phyloP scores from a whole-genome alignment of 139 green algal species.

The Picochlorum sp. region DNA sequence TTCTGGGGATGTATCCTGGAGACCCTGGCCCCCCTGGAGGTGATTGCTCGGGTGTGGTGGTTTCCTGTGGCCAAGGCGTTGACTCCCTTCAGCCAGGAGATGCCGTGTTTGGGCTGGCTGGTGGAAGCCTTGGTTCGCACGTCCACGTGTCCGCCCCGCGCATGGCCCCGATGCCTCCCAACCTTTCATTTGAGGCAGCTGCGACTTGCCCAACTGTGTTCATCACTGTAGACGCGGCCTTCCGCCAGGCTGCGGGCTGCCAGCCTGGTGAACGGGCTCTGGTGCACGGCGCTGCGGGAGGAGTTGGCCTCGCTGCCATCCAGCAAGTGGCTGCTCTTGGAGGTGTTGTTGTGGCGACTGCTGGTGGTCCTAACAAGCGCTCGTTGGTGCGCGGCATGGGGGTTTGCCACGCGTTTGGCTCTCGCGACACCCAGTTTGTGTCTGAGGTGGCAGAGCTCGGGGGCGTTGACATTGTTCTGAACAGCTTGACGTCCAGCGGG shows the following conservation, averaged over 20 bases:
- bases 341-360: no score
- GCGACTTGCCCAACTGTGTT: slow-evolving; percentile 60
- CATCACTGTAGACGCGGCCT: slow-evolving; percentile 21
- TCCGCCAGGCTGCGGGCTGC: no score
- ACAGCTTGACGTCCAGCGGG: no score
- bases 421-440: slow-evolving; percentile 30
- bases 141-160: slow-evolving; percentile 29
- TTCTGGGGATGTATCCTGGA: slow-evolving; percentile 81
- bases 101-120: slow-evolving; percentile 69
- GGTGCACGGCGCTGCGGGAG: no score
- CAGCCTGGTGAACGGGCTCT: no score
- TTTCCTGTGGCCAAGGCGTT: slow-evolving; percentile 26
- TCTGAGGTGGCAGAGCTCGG: no score
- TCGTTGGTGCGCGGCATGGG: slow-evolving; percentile 43
- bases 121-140: slow-evolving; percentile 57
- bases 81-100: slow-evolving; percentile 32
- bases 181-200: slow-evolving; percentile 47
- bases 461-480: no score
- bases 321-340: no score
- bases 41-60: slow-evolving; percentile 71
- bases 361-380: slow-evolving; percentile 58
- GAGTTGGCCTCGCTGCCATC: no score
- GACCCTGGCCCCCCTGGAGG: slow-evolving; percentile 71
- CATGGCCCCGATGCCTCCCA: slow-evolving; percentile 48
- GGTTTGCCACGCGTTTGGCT: slow-evolving; percentile 34